These are phyloP conservation scores for Serendipita sp. DNA, from an alignment of 768 basidiomycete species.

Conservation along the genomic window DNA sequence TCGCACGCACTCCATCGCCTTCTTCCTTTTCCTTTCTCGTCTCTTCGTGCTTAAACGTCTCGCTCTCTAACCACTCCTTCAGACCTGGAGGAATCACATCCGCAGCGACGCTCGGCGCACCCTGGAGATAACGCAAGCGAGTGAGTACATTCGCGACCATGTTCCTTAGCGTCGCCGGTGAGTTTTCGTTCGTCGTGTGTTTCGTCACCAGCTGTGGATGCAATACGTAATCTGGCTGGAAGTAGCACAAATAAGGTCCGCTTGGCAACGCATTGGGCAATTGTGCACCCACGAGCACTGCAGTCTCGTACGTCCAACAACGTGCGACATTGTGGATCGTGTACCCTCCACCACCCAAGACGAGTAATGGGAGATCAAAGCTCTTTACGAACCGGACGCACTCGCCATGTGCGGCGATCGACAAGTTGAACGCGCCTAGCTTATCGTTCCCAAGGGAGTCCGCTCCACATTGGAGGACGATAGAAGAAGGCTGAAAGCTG, in stretches of 20 bases:
- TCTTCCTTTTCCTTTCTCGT: constrained; percentile 36
- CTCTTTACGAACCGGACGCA: constrained; percentile 91
- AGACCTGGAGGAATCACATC: constrained; percentile 91
- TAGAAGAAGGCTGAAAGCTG: constrained; percentile 81
- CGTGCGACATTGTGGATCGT: constrained; percentile 96
- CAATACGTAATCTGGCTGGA: constrained; percentile 80
- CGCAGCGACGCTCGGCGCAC: constrained; percentile 93
- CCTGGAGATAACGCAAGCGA: constrained; percentile 80
- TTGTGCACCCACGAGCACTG: constrained; percentile 61
- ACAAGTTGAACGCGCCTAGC: constrained; percentile 86
- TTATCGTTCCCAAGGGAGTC: constrained; percentile 95
- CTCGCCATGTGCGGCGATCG: constrained; percentile 58
- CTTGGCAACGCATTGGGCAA: constrained; percentile 77
- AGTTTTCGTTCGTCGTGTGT: constrained; percentile 78
- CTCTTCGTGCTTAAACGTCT: constrained; percentile 58
- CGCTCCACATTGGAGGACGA: constrained; percentile 93
- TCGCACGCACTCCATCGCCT: constrained; percentile 25
- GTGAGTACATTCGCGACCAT: constrained; percentile 75
- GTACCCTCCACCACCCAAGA: constrained; percentile 95
- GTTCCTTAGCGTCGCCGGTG: constrained; percentile 61
- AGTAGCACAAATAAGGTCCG: constrained; percentile 86
- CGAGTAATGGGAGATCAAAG: constrained; percentile 81
- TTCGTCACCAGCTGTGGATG: constrained; percentile 84
- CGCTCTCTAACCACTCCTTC: constrained; percentile 55
- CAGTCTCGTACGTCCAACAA: constrained; percentile 93